phyloP scores from a whole-genome alignment of 2,329 filamentous ascomycete genomes.

The Zymoseptoria pseudotritici region DNA sequence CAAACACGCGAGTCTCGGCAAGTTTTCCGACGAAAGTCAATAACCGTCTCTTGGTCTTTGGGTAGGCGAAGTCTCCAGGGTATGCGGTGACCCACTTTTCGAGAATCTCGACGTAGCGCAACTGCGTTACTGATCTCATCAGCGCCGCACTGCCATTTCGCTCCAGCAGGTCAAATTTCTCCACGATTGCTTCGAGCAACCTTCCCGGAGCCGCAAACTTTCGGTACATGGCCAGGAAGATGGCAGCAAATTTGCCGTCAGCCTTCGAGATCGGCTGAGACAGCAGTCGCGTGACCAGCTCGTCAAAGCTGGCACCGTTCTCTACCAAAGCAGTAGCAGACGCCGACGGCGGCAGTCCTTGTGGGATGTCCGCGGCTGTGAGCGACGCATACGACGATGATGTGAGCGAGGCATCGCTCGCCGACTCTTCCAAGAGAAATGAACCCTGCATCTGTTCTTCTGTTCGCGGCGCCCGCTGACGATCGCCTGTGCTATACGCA shows the following conservation, averaged over 20 bases:
- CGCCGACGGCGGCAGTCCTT: conserved; percentile 11
- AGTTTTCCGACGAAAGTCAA: conserved; percentile 68
- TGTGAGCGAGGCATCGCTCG: conserved; percentile 48
- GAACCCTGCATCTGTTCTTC: conserved; percentile 45
- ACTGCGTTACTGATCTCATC: conserved; percentile 69
- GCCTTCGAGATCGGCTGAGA: conserved; percentile 72
- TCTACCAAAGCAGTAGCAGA: conserved; percentile 39
- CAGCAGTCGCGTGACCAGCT: conserved; percentile 73
- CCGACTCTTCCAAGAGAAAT: conserved; percentile 63
- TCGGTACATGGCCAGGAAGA: conserved; percentile 88
- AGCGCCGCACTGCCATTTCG: conserved; percentile 63
- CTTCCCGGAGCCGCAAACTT: conserved; percentile 80
- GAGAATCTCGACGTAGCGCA: conserved; percentile 75
- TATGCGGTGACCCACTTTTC: conserved; percentile 86
- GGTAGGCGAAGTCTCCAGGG: conserved; percentile 84
- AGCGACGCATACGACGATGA: conserved; percentile 56
- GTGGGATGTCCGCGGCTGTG: conserved; percentile 52
- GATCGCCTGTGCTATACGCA: conserved; percentile 20
- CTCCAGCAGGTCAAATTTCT: conserved; percentile 64
- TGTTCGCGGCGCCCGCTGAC: conserved; percentile 30
- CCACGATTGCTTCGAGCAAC: conserved; percentile 69
- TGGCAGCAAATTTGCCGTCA: conserved; percentile 80
- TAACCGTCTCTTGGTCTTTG: conserved; percentile 62
- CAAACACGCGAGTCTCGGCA: conserved; percentile 72
- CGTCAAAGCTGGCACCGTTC: conserved; percentile 47